Conservation (phyloP, 2,329 filamentous ascomycete genomes). For the Penicillium sp. region DNA sequence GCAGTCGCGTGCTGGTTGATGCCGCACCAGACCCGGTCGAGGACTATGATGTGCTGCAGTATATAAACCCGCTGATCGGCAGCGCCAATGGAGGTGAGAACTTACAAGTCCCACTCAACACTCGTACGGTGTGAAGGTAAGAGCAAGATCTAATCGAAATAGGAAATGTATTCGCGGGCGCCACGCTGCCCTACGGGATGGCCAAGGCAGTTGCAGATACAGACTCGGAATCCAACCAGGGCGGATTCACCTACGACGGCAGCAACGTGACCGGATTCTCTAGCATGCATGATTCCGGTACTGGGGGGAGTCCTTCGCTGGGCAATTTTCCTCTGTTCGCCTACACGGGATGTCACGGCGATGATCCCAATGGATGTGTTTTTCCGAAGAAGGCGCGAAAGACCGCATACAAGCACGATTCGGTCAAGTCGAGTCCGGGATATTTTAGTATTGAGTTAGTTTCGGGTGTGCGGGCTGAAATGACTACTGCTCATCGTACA, state of each 20-base stretch:
- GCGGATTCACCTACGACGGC: slow-evolving; percentile 59
- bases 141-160: neutral
- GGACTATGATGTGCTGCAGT: slow-evolving; percentile 48
- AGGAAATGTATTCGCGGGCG: slow-evolving; percentile 63
- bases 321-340: slow-evolving; percentile 76
- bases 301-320: slow-evolving; percentile 62
- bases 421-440: slow-evolving; percentile 65
- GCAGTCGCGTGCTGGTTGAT: slow-evolving; percentile 13
- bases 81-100: slow-evolving; percentile 53
- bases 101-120: too few relatives aligned
- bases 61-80: slow-evolving; percentile 59
- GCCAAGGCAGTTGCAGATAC: slow-evolving; percentile 63
- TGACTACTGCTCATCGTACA: slow-evolving; percentile 67
- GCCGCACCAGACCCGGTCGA: slow-evolving; percentile 18
- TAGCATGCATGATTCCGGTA: slow-evolving; percentile 56
- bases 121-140: too few relatives aligned
- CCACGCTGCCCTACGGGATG: slow-evolving; percentile 59
- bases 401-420: slow-evolving; percentile 53
- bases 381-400: slow-evolving; percentile 62
- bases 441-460: slow-evolving; percentile 66
- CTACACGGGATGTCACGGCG: slow-evolving; percentile 62
- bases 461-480: slow-evolving; percentile 64
- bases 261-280: slow-evolving; percentile 57
- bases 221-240: slow-evolving; percentile 56
- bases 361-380: slow-evolving; percentile 65